Base-by-base conservation (phyloP, 2,329 filamentous ascomycete species). In the Colletotrichum melonis region DNA sequence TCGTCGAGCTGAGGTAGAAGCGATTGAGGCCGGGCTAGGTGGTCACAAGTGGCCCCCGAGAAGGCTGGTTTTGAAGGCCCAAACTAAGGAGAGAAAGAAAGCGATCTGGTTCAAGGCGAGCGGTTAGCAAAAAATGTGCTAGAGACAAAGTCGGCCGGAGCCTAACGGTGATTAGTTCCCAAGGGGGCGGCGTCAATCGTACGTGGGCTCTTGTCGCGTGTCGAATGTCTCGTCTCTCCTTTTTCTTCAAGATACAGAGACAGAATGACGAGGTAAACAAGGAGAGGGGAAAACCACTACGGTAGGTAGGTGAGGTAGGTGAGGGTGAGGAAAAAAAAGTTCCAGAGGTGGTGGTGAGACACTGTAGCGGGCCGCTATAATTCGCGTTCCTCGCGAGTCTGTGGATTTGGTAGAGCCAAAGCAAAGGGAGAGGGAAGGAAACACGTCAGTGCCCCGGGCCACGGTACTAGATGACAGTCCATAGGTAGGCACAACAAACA, bases 131-230 rank as follows among this genome's bases (percentile, higher is more conserved):
- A 35, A 35, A 19, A 64, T 35, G 32, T 55, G 26, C 59, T 71
- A 19, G 42, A 24, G 12, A 46, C 22, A 35, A 46, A 42, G 38
- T 69, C 32, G 69, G 66, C 54, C 24, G 52, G 24, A 42, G 60
- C 60, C 65, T 60, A 73, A 73, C 70, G 70, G 70, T 56, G 55
- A 67, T 38, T 73, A 69, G 67, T 35, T 57, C 67, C 52, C 46
- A 65, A 54, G 52, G 65, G 30, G 52, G 49, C 46, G 65, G 2
- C n/a, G 67, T 55, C 22, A 62, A 28, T 62, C 70, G 46, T 70
- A 73, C 70, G 54, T 72, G 16, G 55, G 16, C 16, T 63, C 19
- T 64, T 46, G 60, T 54, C 38, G 49, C 22, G 9, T 69, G 70
- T 52, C 28, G 35, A n/a, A 35, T 64, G 30, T 54, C 46, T 38